phyloP scores from a whole-genome alignment of 441 rosid species.

The Melastoma candidum region DNA sequence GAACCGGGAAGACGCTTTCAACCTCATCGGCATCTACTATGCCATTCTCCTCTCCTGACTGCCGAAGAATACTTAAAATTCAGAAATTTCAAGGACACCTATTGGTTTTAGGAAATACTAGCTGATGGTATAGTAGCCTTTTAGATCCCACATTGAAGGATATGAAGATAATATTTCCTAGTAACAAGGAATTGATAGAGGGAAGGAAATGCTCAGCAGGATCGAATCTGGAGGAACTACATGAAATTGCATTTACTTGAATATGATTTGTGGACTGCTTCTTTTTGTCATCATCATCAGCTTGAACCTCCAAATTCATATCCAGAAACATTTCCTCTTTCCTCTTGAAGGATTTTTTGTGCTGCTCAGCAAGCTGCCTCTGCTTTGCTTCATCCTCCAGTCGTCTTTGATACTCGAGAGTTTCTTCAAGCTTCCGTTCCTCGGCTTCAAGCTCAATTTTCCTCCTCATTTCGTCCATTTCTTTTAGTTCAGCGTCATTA shows the following conservation, averaged over 20 bases:
- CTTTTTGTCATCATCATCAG: constrained; percentile 22
- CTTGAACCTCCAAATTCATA: constrained; percentile 21
- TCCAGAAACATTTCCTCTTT: constrained; percentile 24
- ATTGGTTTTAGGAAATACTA: no score
- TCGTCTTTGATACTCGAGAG: constrained; percentile 76
- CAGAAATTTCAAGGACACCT: constrained; percentile 2
- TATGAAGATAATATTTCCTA: neutral
- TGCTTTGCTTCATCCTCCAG: constrained; percentile 89
- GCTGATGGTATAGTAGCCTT: no score
- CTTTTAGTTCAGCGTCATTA: constrained; percentile 40
- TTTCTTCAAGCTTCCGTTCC: constrained; percentile 83
- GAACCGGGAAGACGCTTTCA: constrained; percentile 17
- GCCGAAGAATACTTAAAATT: constrained; percentile 23
- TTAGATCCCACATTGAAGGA: no score
- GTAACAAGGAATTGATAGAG: constrained; percentile 5
- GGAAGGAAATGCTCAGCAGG: no score
- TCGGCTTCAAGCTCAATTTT: constrained; percentile 78
- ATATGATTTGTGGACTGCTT: constrained; percentile 14
- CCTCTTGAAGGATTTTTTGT: constrained; percentile 38
- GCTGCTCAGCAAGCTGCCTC: constrained; percentile 79
- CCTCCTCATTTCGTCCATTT: constrained; percentile 59
- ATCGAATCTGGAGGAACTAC: no score
- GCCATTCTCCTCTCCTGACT: constrained; percentile 21
- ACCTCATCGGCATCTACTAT: constrained; percentile 21
- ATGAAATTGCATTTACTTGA: constrained; percentile 2